Percentiles rank a stretch among this genome's conserved stretches.
These are phyloP conservation scores for Lipomyces sp. DNA, from an alignment of 805 yeast genomes.

Conservation along the genomic window DNA sequence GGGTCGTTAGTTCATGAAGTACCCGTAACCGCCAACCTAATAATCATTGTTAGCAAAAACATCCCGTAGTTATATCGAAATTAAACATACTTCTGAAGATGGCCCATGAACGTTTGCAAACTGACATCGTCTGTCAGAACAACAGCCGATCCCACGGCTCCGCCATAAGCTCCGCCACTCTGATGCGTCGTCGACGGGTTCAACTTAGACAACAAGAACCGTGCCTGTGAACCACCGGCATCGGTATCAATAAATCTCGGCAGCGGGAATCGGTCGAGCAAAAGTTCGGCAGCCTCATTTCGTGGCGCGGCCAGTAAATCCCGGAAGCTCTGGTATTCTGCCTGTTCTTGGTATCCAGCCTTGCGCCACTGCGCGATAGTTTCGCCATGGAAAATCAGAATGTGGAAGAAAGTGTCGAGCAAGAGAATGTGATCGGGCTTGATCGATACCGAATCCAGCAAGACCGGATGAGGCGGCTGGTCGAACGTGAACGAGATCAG, in stretches of 20 bases:
- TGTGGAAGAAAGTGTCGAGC: constrained; percentile 95
- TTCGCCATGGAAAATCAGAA: constrained; percentile 92
- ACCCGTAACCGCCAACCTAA: constrained; percentile 67
- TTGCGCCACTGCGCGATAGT: constrained; percentile 96
- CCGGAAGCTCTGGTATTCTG: constrained; percentile 87
- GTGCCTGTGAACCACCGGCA: constrained; percentile 98
- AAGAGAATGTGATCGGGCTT: constrained; percentile 85
- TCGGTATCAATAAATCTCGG: constrained; percentile 97
- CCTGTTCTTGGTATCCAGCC: constrained; percentile 89
- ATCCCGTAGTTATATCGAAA: background rate
- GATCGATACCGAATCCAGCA: constrained; percentile 90
- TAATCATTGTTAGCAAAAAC: background rate
- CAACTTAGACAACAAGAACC: constrained; percentile 91
- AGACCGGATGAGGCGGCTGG: constrained; percentile 85
- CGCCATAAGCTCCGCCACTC: constrained; percentile 53
- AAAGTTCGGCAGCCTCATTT: constrained; percentile 87
- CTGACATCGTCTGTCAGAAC: constrained; percentile 97
- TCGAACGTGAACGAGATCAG: constrained; percentile 83
- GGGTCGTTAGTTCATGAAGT: constrained; percentile 26
- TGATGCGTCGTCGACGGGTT: constrained; percentile 90
- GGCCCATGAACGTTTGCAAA: constrained; percentile 92
- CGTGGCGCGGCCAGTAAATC: constrained; percentile 86
- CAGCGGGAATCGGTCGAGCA: constrained; percentile 93
- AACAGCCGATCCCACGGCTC: constrained; percentile 65
- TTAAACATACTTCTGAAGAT: constrained; percentile 67